Evolutionary conservation across 257 asterid genomes (phyloP), one percentile per base, ranked within the genome.

Genomic region (Capsicum chinense): DNA sequence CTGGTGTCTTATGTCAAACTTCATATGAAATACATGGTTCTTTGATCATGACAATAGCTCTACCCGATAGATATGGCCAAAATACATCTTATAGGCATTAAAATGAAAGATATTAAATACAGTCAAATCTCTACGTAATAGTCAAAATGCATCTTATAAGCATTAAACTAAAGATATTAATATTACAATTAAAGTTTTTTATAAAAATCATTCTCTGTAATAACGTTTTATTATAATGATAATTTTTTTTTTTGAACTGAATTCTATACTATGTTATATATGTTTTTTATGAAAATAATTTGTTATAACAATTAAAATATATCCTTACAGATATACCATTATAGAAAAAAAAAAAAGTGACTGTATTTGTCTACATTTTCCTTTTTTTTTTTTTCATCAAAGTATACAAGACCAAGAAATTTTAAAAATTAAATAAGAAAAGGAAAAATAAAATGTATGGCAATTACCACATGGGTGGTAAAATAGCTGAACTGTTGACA

Each of bases 401-500:
- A 48, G 39, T 73, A 19, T 11, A 73, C 59, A 19, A 73, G 44
- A 73, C 42, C n/a, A 10, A 37, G 13, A 63, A 26, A 14, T 56
- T 5, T 2, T 16, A 5, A 9, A 56, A 63, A 14, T 1, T 14
- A 54, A 58, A 26, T 66, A 2, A 6, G 52, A 9, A 17, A 44
- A 10, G 16, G 33, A 33, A 48, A 35, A 63, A 16, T 14, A 81
- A 35, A 48, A 48, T 50, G 14, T 60, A 7, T 21, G 5, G 5
- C 42, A 83, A 71, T 73, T 81, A 79, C 71, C 86, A 79, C 84
- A 84, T 47, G 90, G 78, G 82, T 78, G 62, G 58, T 47, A 82
- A 81, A 80, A 62, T 83, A 63, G 88, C 81, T 69, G 47, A 69
- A 81, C 71, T 83, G 87, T 73, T 63, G 87, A 62, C 85, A 81